Percentiles rank a stretch among this genome's conserved stretches.
These are phyloP conservation scores for Plectosphaerella sp. DNA, from an alignment of 2,329 filamentous ascomycete species.

Conservation along the genomic window DNA sequence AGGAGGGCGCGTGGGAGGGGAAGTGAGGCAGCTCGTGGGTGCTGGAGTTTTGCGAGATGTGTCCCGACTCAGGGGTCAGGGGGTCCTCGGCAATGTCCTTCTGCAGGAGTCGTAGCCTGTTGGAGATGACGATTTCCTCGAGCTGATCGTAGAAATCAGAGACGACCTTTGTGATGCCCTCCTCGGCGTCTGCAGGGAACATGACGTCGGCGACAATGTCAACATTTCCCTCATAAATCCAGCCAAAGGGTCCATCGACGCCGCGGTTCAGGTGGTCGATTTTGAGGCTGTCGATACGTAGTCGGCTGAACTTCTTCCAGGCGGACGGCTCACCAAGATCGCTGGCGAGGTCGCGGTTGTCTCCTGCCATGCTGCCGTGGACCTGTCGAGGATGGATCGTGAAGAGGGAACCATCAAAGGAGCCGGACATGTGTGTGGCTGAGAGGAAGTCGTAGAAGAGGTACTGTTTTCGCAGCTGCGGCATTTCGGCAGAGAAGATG, in stretches of 20 bases:
- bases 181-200: conserved; percentile 83
- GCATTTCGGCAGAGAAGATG: conserved; percentile 93
- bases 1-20: conserved; percentile 6
- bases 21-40: neutral
- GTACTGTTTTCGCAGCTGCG: conserved; percentile 91
- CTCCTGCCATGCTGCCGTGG: conserved; percentile 68
- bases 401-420: conserved; percentile 92
- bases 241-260: conserved; percentile 89
- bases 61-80: conserved; percentile 23
- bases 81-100: conserved; percentile 27
- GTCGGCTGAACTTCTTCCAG: conserved; percentile 94
- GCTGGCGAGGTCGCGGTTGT: conserved; percentile 50
- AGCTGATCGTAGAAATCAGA: conserved; percentile 96
- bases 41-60: conserved; percentile 23
- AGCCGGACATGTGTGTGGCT: conserved; percentile 93
- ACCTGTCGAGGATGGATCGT: conserved; percentile 93
- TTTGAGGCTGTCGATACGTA: conserved; percentile 87
- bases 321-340: conserved; percentile 61
- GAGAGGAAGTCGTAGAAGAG: conserved; percentile 96
- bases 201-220: conserved; percentile 96
- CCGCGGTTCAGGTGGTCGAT: conserved; percentile 96
- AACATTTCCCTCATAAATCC: conserved; percentile 96
- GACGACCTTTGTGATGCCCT: conserved; percentile 89
- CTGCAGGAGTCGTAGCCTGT: conserved; percentile 60
- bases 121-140: conserved; percentile 84